Base-by-base conservation (phyloP, 108 stramenopile species). In the Cylindrotheca fusiformis region DNA sequence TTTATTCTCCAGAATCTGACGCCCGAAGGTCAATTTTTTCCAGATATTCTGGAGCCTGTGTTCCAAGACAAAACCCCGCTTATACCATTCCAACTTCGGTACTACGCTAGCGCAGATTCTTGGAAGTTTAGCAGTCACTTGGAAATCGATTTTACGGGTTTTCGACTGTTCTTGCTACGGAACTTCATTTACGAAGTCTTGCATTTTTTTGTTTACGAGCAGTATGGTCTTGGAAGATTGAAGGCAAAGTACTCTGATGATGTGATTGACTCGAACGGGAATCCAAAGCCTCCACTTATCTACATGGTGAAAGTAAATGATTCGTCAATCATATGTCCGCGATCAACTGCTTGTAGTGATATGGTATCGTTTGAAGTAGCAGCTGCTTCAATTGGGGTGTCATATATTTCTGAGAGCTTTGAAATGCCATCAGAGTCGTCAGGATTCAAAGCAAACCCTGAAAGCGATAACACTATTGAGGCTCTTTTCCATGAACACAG, bases 141-240 rank as follows among this genome's bases (percentile, higher is more conserved):
- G 31, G 53, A 56, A 2, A 47, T 85, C 1, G 47, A 36, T 19
- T 76, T 86, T 17, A 55, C 57, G 18, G 82, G 73, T 21, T 77
- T 79, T 25, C 77, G 82, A 52, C 41, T 87, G 0, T 73, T 76
- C 46, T 49, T 90, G 8, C 31, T 90, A 22, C 60, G 75, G 19
- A 79, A 81, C 56, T 83, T 76, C 55, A 32, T 87, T 22, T 67
- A 79, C 41, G 89, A 90, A 47, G 31, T 85, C n/a, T n/a, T 76
- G 6, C 86, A 90, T n/a, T 90, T 74, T 52, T 66, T 82, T 31
- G 65, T 64, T 31, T 83, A 82, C 56, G 79, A 84, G 8, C 46
- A 75, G 0, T 77, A 86, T 55, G 88, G 88, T 4, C 29, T 86
- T 27, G 84, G 84, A 12, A 52, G 63, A 17, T 49, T 86, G 48